These are phyloP conservation scores for Thermochaetoides thermophila DNA, from an alignment of 495 filamentous ascomycete genomes.

Conservation along the genomic window DNA sequence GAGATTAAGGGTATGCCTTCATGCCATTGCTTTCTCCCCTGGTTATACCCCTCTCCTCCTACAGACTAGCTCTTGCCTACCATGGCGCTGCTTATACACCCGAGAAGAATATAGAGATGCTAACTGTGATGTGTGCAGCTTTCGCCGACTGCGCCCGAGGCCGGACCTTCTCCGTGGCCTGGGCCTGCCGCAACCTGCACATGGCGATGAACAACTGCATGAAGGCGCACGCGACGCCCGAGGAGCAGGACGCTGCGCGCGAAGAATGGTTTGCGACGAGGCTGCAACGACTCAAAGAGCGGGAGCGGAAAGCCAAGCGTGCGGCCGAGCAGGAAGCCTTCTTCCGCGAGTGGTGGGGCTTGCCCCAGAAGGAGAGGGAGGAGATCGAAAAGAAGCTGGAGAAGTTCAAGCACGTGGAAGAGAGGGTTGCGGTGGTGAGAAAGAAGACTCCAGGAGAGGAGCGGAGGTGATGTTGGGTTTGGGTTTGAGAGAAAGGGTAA, in stretches of 20 bases:
- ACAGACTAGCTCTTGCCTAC: background rate
- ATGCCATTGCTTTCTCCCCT: background rate
- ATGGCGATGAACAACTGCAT: constrained; percentile 89
- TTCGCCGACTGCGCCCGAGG: constrained; percentile 75
- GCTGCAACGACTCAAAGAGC: constrained; percentile 47
- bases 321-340: constrained; percentile 42
- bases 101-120: background rate
- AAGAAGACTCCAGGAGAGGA: constrained; percentile 4
- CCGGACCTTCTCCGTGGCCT: constrained; percentile 73
- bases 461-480: constrained; percentile 3
- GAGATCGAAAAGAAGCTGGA: constrained; percentile 21
- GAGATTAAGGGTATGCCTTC: constrained; percentile 66
- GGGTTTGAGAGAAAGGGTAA: background rate
- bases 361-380: constrained; percentile 35
- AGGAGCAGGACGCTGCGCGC: constrained; percentile 73
- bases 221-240: constrained; percentile 65
- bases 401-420: constrained; percentile 21
- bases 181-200: constrained; percentile 64
- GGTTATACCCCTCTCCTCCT: background rate
- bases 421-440: constrained; percentile 25
- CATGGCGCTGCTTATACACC: background rate
- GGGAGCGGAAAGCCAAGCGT: constrained; percentile 43
- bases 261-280: constrained; percentile 82
- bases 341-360: constrained; percentile 44
- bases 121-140: constrained; percentile 32